phyloP scores from a whole-genome alignment of 208 protist genomes.

The Acanthamoeba royreba region DNA sequence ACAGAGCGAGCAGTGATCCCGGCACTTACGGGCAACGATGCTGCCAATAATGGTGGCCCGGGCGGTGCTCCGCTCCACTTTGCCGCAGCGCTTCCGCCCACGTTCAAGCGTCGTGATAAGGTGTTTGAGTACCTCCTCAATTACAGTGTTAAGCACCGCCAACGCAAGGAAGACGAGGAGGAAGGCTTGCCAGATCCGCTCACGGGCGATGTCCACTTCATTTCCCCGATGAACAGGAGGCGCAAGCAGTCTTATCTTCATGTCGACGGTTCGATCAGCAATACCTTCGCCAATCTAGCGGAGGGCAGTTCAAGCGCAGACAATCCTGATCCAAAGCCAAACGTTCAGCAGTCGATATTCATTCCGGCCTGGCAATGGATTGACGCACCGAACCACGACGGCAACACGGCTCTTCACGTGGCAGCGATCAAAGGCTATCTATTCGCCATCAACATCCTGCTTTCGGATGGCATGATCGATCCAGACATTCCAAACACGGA shows the following conservation, averaged over 20 bases:
- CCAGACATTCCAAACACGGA: not conserved
- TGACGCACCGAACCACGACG: not conserved
- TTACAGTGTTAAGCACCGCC: not conserved
- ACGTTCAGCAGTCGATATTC: no score
- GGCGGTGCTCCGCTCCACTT: not conserved
- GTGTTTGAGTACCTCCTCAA: not conserved
- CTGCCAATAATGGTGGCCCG: not conserved
- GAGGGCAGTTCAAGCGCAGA: no score
- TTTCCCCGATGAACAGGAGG: not conserved
- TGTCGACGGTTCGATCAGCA: no score
- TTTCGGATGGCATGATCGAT: not conserved
- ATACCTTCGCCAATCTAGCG: no score
- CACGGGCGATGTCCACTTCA: not conserved
- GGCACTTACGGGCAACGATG: not conserved
- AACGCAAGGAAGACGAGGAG: not conserved
- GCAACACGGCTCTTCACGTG: not conserved
- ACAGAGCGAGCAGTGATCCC: not conserved
- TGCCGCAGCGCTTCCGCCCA: not conserved
- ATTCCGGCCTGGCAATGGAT: not conserved
- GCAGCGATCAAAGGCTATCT: not conserved
- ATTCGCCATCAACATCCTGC: not conserved
- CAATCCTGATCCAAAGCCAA: no score
- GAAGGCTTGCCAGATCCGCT: not conserved
- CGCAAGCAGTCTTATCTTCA: not conserved
- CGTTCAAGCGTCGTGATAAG: not conserved